A percentile compares a stretch with the other conserved stretches of the same genome.
Conservation (phyloP, 208 protist genomes). For the Leishmania gerbilli region DNA sequence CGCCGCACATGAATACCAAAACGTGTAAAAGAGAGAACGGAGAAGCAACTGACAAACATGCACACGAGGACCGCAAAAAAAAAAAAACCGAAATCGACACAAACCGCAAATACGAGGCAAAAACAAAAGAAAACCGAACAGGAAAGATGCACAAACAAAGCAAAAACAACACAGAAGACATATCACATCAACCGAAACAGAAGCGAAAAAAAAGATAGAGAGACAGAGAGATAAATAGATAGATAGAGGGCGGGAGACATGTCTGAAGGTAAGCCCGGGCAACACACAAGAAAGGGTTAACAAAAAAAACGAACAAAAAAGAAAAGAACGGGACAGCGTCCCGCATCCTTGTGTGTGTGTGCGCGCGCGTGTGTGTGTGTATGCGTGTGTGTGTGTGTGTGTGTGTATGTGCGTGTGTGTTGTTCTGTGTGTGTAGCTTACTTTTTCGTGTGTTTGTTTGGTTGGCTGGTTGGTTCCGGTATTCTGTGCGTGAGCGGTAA, state of each 20-base stretch:
- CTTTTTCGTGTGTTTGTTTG: neutral
- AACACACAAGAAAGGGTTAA: neutral
- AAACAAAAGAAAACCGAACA: neutral
- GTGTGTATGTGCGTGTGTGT: too few relatives aligned
- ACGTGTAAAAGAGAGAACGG: constrained; percentile 1
- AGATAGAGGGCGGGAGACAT: neutral
- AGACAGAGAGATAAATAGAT: neutral
- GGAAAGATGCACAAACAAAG: neutral
- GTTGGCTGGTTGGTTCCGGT: neutral
- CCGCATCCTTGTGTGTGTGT: neutral
- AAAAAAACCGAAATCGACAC: neutral
- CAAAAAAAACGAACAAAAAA: neutral
- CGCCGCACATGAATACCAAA: neutral
- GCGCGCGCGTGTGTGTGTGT: neutral
- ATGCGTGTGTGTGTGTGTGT: neutral
- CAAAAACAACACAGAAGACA: neutral
- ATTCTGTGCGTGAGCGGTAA: neutral
- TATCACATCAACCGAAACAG: neutral
- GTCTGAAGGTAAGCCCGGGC: neutral
- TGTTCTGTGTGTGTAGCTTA: neutral
- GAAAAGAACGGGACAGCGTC: neutral
- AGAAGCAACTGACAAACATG: neutral
- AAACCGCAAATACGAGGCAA: neutral
- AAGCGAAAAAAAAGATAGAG: neutral
- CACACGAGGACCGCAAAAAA: neutral